Evolutionary conservation across 441 rosid genomes (phyloP).

Genomic region (Pelargonium cotyledonis): DNA sequence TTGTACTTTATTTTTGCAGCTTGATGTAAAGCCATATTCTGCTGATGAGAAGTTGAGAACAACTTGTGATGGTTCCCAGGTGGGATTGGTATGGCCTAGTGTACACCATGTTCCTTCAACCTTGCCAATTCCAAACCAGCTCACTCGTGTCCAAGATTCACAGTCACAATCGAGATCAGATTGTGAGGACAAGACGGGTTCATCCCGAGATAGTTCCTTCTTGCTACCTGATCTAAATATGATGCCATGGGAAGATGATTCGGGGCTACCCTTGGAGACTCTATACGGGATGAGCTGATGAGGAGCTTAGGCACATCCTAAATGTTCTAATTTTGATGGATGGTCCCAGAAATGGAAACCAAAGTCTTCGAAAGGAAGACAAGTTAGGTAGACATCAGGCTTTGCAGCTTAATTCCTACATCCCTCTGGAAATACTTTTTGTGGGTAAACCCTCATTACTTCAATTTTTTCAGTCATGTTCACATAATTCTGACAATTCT

Average conservation of each 20-base stretch:
- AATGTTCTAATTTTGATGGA: not conserved
- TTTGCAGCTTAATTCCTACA: constrained; percentile 1
- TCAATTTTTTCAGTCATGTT: constrained; percentile 20
- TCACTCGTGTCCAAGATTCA: constrained; percentile 13
- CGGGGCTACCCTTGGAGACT: constrained; percentile 18
- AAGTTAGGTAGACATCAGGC: not conserved
- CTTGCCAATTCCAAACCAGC: not conserved
- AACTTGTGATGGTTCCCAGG: constrained; percentile 5
- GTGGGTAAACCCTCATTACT: constrained; percentile 40
- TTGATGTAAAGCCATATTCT: constrained; percentile 32
- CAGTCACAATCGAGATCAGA: constrained; percentile 18
- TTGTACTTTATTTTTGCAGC: constrained; percentile 27
- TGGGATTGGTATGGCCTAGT: constrained; percentile 17
- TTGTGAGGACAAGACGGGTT: constrained; percentile 7
- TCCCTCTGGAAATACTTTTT: constrained; percentile 16
- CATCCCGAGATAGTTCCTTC: constrained; percentile 28
- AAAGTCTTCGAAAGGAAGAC: not conserved
- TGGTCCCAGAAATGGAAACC: not conserved
- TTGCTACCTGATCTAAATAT: constrained; percentile 64
- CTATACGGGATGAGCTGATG: constrained; percentile 35
- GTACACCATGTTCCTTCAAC: constrained; percentile 11
- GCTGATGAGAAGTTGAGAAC: constrained; percentile 14
- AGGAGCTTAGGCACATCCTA: not conserved
- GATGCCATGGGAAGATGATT: constrained; percentile 48
- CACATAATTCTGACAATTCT: constrained; percentile 30